Evolutionary conservation across 2,329 filamentous ascomycete species (phyloP).

Genomic region (Verticillium tricorpus): DNA sequence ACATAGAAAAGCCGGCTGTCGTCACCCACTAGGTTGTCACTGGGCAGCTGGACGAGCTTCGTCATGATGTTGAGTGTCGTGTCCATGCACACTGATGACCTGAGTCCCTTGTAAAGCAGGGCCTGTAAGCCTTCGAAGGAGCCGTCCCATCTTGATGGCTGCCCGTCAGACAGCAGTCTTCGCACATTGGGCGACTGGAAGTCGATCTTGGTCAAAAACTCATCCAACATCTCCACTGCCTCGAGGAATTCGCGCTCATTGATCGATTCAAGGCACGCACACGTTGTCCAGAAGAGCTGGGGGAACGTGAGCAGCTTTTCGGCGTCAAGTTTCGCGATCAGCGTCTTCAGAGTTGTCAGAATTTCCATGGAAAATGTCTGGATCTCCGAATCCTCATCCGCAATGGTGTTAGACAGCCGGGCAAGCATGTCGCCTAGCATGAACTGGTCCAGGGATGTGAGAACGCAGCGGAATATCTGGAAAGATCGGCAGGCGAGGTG

Average conservation of each 20-base stretch:
- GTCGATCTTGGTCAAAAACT: constrained; percentile 79
- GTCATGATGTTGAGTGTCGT: constrained; percentile 74
- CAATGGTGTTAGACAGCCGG: constrained; percentile 91
- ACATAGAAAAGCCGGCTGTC: constrained; percentile 79
- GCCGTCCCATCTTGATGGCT: constrained; percentile 85
- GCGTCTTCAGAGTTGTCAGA: constrained; percentile 84
- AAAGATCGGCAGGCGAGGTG: constrained; percentile 96
- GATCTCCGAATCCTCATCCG: constrained; percentile 89
- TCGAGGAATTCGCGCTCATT: constrained; percentile 94
- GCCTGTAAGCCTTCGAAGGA: constrained; percentile 81
- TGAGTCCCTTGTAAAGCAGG: constrained; percentile 84
- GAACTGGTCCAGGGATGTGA: constrained; percentile 81
- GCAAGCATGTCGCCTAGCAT: constrained; percentile 98
- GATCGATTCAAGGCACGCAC: constrained; percentile 92
- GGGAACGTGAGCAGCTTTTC: constrained; percentile 83
- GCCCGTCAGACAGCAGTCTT: constrained; percentile 67
- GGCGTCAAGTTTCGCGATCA: constrained; percentile 79
- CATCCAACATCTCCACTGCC: constrained; percentile 85
- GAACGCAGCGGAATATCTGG: constrained; percentile 91
- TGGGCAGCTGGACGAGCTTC: constrained; percentile 72
- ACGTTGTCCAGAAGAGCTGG: constrained; percentile 96
- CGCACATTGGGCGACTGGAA: constrained; percentile 67
- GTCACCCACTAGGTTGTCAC: constrained; percentile 75
- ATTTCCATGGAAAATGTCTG: constrained; percentile 99
- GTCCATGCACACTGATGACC: constrained; percentile 79